Conservation (phyloP, 345 rosid species). For the Sisymbrium altissimum region DNA sequence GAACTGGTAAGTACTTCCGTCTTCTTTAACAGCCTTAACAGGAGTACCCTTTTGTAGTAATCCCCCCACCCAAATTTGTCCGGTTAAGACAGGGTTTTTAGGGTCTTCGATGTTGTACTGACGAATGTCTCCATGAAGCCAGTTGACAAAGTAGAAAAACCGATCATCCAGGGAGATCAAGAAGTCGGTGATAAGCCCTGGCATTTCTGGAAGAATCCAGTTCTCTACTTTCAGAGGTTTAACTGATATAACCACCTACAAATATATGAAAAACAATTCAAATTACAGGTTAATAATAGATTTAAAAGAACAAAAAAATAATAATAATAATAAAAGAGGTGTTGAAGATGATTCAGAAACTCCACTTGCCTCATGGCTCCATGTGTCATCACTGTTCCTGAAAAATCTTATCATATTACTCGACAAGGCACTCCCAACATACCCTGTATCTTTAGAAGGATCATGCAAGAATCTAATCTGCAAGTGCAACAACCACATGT, state of each 20-base stretch:
- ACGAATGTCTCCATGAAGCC: slow-evolving; percentile 92
- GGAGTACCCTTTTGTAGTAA: slow-evolving; percentile 61
- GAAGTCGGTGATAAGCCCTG: slow-evolving; percentile 78
- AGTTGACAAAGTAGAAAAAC: slow-evolving; percentile 72
- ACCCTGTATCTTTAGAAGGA: slow-evolving; percentile 72
- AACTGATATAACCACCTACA: slow-evolving; percentile 64
- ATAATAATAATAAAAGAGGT: too few species aligned
- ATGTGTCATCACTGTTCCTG: slow-evolving; percentile 69
- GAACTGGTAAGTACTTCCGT: slow-evolving; percentile 55
- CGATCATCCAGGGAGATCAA: slow-evolving; percentile 83
- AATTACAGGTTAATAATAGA: neutral
- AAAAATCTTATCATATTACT: slow-evolving; percentile 83
- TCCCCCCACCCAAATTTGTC: slow-evolving; percentile 80
- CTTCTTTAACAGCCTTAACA: slow-evolving; percentile 51
- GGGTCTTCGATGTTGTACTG: slow-evolving; percentile 85
- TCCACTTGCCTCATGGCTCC: slow-evolving; percentile 71
- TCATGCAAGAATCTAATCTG: slow-evolving; percentile 88
- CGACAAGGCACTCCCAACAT: slow-evolving; percentile 66
- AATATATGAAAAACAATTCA: neutral
- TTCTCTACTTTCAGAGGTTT: slow-evolving; percentile 74
- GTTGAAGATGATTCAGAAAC: neutral
- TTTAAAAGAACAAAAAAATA: neutral
- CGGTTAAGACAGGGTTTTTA: slow-evolving; percentile 58
- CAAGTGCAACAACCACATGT: slow-evolving; percentile 39
- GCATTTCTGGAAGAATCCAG: slow-evolving; percentile 93